phyloP scores from a whole-genome alignment of 2,329 filamentous ascomycete genomes.

The Fragosphaeria purpurea region DNA sequence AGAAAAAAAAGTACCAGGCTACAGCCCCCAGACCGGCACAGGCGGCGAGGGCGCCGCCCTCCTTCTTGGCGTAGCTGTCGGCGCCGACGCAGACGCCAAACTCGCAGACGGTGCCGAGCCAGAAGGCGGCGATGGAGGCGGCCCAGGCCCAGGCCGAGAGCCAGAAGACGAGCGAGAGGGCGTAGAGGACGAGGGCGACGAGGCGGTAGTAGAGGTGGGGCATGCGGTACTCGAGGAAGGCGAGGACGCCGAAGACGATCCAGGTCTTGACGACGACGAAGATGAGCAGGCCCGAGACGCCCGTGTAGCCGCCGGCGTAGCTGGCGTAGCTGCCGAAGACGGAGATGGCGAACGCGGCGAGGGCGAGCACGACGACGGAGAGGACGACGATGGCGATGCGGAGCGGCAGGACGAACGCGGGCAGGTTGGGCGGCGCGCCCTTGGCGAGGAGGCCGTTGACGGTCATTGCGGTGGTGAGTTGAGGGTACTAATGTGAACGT shows the following conservation, averaged over 20 bases:
- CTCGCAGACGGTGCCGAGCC: constrained; percentile 29
- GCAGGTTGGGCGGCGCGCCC: constrained; percentile 25
- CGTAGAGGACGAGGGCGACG: constrained; percentile 25
- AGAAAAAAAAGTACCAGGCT: constrained; percentile 23
- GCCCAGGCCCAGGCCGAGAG: constrained; percentile 13
- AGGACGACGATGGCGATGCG: constrained; percentile 29
- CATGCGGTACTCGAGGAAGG: constrained; percentile 26
- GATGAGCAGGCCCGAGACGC: constrained; percentile 32
- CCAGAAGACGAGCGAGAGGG: constrained; percentile 30
- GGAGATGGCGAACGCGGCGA: constrained; percentile 30
- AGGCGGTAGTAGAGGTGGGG: constrained; percentile 29
- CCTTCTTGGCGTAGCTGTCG: constrained; percentile 11
- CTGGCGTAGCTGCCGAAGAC: constrained; percentile 18
- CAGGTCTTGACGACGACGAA: constrained; percentile 33
- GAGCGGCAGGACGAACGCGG: constrained; percentile 27
- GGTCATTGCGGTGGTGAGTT: not conserved
- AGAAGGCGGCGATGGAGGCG: constrained; percentile 8
- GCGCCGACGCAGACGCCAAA: constrained; percentile 16
- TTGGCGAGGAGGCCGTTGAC: constrained; percentile 24
- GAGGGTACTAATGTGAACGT: not conserved
- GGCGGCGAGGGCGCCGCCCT: constrained; percentile 27
- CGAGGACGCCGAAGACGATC: constrained; percentile 28
- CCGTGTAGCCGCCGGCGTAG: constrained; percentile 18
- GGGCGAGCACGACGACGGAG: constrained; percentile 28
- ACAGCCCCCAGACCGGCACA: constrained; percentile 32